phyloP scores from a whole-genome alignment of 139 green algal genomes.

The Volvox africanus region DNA sequence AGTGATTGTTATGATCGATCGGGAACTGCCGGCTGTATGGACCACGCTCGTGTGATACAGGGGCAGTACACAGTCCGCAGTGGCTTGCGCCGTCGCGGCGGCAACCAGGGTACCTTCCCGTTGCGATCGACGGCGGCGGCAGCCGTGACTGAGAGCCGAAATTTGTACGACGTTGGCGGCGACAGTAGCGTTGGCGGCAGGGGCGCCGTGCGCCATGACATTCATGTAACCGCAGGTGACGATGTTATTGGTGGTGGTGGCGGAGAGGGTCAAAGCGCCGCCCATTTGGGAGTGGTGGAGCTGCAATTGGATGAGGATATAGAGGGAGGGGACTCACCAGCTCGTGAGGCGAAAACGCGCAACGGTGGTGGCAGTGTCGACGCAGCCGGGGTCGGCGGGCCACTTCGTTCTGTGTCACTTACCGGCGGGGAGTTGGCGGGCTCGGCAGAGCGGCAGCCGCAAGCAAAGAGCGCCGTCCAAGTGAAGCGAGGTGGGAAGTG shows the following conservation, averaged over 20 bases:
- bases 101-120: not conserved
- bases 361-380: not conserved
- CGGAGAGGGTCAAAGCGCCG: not conserved
- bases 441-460: not conserved
- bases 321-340: not conserved
- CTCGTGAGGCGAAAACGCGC: not conserved
- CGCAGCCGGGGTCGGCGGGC: too few species aligned
- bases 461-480: not conserved
- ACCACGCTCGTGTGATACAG: not conserved
- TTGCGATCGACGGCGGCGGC: not conserved
- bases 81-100: not conserved
- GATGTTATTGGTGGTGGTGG: not conserved
- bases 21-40: not conserved
- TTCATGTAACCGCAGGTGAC: not conserved
- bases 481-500: not conserved
- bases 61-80: not conserved
- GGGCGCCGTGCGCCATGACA: not conserved
- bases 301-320: not conserved
- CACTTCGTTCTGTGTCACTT: not conserved
- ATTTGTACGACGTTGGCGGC: not conserved
- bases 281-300: not conserved
- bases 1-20: not conserved
- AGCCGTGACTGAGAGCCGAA: not conserved
- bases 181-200: constrained; percentile 10
- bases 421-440: not conserved